Percentiles rank a stretch among this genome's conserved stretches.
phyloP scores from a whole-genome alignment of 345 rosid genomes.

The Lepidium sativum region DNA sequence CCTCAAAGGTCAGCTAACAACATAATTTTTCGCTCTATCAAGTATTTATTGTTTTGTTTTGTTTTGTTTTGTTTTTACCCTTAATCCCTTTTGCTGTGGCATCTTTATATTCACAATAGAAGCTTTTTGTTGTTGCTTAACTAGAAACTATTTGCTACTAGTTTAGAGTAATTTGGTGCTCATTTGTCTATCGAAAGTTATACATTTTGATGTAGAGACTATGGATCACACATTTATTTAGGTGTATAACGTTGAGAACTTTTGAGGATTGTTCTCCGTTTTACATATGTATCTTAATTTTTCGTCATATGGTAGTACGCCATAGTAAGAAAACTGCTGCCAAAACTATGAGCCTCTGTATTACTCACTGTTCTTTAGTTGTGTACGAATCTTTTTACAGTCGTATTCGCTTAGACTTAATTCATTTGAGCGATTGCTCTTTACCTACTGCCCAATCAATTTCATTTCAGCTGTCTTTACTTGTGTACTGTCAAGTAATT shows the following conservation, averaged over 20 bases:
- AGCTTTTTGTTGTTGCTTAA: background rate
- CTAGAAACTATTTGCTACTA: constrained; percentile 13
- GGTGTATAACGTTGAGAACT: constrained; percentile 1
- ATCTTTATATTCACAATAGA: background rate
- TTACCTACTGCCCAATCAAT: background rate
- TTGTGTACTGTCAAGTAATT: background rate
- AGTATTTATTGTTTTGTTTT: background rate
- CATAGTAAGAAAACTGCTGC: background rate
- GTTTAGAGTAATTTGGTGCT: background rate
- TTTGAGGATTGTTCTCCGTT: background rate
- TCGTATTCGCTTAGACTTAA: background rate
- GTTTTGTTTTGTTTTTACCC: background rate
- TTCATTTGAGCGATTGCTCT: background rate
- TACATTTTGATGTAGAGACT: background rate
- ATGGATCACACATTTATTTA: background rate
- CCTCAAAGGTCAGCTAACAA: constrained; percentile 62
- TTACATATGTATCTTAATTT: background rate
- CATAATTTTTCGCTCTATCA: background rate
- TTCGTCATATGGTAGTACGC: background rate
- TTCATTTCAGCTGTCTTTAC: background rate
- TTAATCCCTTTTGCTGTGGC: background rate
- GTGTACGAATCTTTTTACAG: background rate
- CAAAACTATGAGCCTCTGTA: background rate
- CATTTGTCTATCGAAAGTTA: background rate
- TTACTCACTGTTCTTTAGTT: background rate